phyloP scores from a whole-genome alignment of 2,329 filamentous ascomycete species.

The Cordyceps sp. region DNA sequence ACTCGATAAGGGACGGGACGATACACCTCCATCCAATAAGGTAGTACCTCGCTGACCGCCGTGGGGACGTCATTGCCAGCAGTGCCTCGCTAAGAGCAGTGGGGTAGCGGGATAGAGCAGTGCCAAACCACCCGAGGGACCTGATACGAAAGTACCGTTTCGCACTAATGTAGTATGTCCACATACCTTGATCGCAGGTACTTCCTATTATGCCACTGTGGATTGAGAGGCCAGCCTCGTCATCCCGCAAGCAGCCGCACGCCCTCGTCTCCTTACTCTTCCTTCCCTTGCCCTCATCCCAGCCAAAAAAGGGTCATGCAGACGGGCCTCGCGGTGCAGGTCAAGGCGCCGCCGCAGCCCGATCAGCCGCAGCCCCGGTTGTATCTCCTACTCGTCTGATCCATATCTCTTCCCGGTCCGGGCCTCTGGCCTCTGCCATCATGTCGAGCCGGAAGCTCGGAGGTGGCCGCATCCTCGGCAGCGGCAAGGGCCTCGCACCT shows the following conservation, averaged over 20 bases:
- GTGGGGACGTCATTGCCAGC: too few species aligned
- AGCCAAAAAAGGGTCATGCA: slow-evolving; percentile 2
- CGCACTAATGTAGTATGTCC: too few species aligned
- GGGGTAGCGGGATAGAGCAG: too few species aligned
- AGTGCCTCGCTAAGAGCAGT: too few species aligned
- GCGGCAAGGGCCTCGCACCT: slow-evolving; percentile 65
- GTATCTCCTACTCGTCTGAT: slow-evolving; percentile 6
- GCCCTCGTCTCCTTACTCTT: neutral
- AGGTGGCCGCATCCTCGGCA: slow-evolving; percentile 82
- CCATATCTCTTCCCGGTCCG: slow-evolving; percentile 3
- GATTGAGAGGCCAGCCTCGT: neutral
- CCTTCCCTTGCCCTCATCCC: too few species aligned
- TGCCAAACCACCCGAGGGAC: too few species aligned
- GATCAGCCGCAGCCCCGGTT: slow-evolving; percentile 7
- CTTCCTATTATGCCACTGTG: neutral
- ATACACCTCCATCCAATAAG: neutral
- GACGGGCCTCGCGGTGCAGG: slow-evolving; percentile 8
- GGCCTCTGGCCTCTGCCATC: slow-evolving; percentile 14
- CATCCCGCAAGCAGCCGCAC: neutral
- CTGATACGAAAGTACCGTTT: too few species aligned
- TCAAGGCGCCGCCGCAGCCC: slow-evolving; percentile 15
- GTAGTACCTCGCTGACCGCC: neutral
- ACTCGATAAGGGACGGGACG: neutral
- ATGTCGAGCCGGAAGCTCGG: slow-evolving; percentile 83
- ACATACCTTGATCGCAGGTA: neutral